A percentile compares a stretch with the other conserved stretches of the same genome.
These are phyloP conservation scores for Skeletonema menzelii DNA, from an alignment of 108 stramenopile species.

Conservation along the genomic window DNA sequence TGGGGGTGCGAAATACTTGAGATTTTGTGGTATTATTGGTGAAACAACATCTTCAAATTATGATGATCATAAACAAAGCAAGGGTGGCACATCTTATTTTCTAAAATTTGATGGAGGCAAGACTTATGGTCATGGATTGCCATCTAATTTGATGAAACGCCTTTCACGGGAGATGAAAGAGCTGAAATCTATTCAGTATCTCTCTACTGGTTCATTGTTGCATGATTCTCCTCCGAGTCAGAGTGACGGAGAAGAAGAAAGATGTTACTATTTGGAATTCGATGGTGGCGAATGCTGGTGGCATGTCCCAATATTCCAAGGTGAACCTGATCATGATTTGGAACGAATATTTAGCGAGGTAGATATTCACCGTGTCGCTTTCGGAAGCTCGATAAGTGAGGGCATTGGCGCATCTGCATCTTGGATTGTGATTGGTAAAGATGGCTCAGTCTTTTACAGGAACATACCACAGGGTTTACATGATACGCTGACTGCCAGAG, in stretches of 20 bases:
- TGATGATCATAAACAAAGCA: not conserved
- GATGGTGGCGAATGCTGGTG: constrained; percentile 74
- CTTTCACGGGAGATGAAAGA: constrained; percentile 20
- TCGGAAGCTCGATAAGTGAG: constrained; percentile 40
- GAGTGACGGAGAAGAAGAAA: not conserved
- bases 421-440: constrained; percentile 69
- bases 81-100: constrained; percentile 23
- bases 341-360: constrained; percentile 54
- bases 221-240: not conserved
- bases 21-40: constrained; percentile 22
- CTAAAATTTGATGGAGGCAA: constrained; percentile 30
- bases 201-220: constrained; percentile 60
- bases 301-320: constrained; percentile 29
- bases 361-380: constrained; percentile 74
- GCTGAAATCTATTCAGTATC: constrained; percentile 36
- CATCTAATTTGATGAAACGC: constrained; percentile 15
- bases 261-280: constrained; percentile 75
- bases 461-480: constrained; percentile 73
- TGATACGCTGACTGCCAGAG: constrained; percentile 40
- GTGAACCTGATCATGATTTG: constrained; percentile 52
- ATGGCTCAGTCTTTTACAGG: constrained; percentile 76
- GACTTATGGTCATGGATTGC: constrained; percentile 10
- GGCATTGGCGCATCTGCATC: constrained; percentile 27
- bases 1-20: constrained; percentile 8
- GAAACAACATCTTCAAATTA: not conserved